These are phyloP conservation scores for Kazachstania africana DNA, from an alignment of 805 yeast species.

Conservation along the genomic window DNA sequence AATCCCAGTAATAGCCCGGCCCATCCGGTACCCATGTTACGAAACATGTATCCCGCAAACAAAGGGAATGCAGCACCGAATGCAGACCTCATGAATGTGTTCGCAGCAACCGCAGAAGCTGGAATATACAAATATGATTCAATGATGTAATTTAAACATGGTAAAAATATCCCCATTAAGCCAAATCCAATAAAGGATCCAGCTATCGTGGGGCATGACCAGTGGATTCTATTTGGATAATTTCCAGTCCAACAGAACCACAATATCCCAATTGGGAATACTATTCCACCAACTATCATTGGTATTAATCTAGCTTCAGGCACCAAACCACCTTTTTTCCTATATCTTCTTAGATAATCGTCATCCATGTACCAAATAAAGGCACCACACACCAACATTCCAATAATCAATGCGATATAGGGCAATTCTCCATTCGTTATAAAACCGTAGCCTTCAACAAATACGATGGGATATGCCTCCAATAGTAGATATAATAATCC, in stretches of 20 bases:
- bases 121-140: constrained; percentile 62
- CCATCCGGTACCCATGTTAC: constrained; percentile 61
- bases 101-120: constrained; percentile 70
- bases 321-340: constrained; percentile 43
- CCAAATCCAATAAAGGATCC: constrained; percentile 60
- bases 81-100: constrained; percentile 55
- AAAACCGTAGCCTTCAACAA: constrained; percentile 51
- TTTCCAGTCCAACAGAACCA: constrained; percentile 88
- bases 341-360: constrained; percentile 36
- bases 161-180: constrained; percentile 52
- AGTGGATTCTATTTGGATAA: constrained; percentile 57
- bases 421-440: constrained; percentile 49
- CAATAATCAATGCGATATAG: constrained; percentile 63
- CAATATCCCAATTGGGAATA: constrained; percentile 67
- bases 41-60: constrained; percentile 62
- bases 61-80: constrained; percentile 65
- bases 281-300: constrained; percentile 58
- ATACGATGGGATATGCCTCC: constrained; percentile 67
- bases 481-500: constrained; percentile 66
- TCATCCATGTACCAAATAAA: constrained; percentile 44
- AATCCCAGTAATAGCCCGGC: constrained; percentile 65
- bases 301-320: constrained; percentile 77
- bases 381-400: constrained; percentile 39
- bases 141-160: constrained; percentile 59
- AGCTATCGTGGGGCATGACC: constrained; percentile 69